Base-by-base conservation (phyloP, 1,284 basidiomycete genomes). In the Mycena sp. region DNA sequence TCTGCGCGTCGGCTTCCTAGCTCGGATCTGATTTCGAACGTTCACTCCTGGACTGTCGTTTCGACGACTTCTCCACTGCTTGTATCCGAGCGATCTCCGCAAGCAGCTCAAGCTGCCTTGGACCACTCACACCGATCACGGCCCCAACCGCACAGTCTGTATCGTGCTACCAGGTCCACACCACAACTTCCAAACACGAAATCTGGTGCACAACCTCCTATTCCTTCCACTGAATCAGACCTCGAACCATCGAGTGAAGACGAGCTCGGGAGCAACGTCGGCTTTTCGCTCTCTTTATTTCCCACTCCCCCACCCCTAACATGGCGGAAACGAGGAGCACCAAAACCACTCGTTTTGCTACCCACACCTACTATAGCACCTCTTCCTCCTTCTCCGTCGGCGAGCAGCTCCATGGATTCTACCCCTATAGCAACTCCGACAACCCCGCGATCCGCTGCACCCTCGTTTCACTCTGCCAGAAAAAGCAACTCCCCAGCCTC, bases 371-470 rank as follows among this genome's bases (percentile, higher is more conserved):
- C 69, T 30, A 65, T 69, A 43, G 66, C 71, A 40, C 70, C 72
- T 35, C 68, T 75, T 23, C 73, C 76, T 14, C 67, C 76, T 49
- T 82, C 82, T 35, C 75, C 81, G 3, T 58, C 64, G 21, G 69
- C 67, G 21, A 76, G n/a, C n/a, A n/a, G 76, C 60, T 79, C 78
- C 28, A 65, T 65, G 26, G 78, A 81, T 61, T 79, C 79, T 40
- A 83, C 81, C 16, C 81, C 80, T 3, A 65, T 80, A 10, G 71
- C 75, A 44, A 82, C 80, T 28, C 80, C 82, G 10, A 80, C 76
- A 4, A 77, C 77, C 12, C 73, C 76, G 45, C 70, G 69, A 26
- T 66, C 68, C 67, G 58, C 67, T n/a, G 54, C 55, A n/a, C 56
- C 56, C 23, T 50, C 50, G 1, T 11, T 30, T 19, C 43, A 46